phyloP scores from a whole-genome alignment of 2,329 filamentous ascomycete species.

The Pseudonectria buxi region DNA sequence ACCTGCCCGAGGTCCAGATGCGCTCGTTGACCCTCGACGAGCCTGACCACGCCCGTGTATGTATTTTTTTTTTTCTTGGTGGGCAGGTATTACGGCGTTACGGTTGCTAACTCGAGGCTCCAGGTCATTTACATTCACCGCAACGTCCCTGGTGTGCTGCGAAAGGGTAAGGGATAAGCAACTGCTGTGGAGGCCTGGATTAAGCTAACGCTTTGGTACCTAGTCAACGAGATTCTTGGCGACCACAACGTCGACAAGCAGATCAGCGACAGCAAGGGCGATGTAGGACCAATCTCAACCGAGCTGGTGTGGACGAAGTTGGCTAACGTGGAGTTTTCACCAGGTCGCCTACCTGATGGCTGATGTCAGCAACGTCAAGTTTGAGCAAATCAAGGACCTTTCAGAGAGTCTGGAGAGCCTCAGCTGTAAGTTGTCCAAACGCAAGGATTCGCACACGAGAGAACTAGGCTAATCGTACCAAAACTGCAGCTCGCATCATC shows the following conservation, averaged over 20 bases:
- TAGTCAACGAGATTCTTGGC: constrained; percentile 88
- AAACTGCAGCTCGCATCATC: constrained; percentile 35
- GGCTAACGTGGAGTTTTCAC: background rate
- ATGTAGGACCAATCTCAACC: constrained; percentile 46
- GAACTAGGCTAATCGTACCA: constrained; percentile 3
- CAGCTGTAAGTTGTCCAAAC: constrained; percentile 52
- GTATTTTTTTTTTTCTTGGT: constrained; percentile 4
- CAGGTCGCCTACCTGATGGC: constrained; percentile 93
- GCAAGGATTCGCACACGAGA: background rate
- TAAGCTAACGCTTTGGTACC: constrained; percentile 1
- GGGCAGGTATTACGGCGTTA: background rate
- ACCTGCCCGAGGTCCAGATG: constrained; percentile 90
- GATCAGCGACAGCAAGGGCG: constrained; percentile 90
- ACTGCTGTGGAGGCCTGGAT: background rate
- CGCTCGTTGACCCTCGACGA: constrained; percentile 88
- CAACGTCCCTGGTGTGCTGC: constrained; percentile 91
- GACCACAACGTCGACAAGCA: constrained; percentile 99
- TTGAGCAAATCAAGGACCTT: constrained; percentile 76
- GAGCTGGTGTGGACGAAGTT: background rate
- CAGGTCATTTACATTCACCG: constrained; percentile 91
- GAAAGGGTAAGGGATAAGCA: constrained; percentile 55
- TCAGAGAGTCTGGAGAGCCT: constrained; percentile 76
- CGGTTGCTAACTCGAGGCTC: constrained; percentile 9
- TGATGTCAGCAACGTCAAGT: constrained; percentile 82
- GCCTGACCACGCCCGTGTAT: constrained; percentile 74